Evolutionary conservation across 139 green algal genomes (phyloP), one percentile per base, ranked within the genome.

Genomic region (Nannochloris sp.): DNA sequence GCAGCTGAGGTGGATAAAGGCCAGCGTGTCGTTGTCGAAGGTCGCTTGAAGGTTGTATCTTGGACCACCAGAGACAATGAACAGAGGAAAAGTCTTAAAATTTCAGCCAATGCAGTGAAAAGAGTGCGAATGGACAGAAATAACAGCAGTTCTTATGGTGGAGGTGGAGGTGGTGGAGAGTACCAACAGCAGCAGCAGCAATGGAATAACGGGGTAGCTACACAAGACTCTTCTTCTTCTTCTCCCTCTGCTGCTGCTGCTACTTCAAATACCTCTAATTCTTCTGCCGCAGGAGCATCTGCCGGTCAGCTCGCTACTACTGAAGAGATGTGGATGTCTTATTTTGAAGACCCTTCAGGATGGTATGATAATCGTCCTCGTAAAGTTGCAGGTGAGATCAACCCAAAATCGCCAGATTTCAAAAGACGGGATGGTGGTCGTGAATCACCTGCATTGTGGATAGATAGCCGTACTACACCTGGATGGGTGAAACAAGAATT

Each of bases 41-140:
- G 69, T 10, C 54, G 61, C 19, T 38, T 76, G 7, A 67, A 61
- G 65, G 42, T 76, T 8, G 38, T 75, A 19, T 27, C 25, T 5
- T 76, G 69, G 69, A 38, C 58, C 15, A 64, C 75, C 35, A 31
- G 38, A 25, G 55, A 54, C 14, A 64, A 64, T 4, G 19, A 25
- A 3, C 33, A 33, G 27, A 45, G 51, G 29, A 64, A 34, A 24
- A 47, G 32, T 5, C 27, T 65, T 1, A 30, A 42, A 31, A 81
- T 90, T 12, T 77, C 83, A 27, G 81, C 66, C 30, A 85, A 90
- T 64, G 72, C 62, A 31, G 79, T 73, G 13, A 82, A 90, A 65
- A 82, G 87, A 68, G 74, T 78, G 31, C 55, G 13, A 42, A 39
- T 13, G 9, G 24, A 38, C 30, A 57, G 4, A 4, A 47, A 30